phyloP scores from a whole-genome alignment of 257 asterid genomes.

The Knoxia roxburghii region DNA sequence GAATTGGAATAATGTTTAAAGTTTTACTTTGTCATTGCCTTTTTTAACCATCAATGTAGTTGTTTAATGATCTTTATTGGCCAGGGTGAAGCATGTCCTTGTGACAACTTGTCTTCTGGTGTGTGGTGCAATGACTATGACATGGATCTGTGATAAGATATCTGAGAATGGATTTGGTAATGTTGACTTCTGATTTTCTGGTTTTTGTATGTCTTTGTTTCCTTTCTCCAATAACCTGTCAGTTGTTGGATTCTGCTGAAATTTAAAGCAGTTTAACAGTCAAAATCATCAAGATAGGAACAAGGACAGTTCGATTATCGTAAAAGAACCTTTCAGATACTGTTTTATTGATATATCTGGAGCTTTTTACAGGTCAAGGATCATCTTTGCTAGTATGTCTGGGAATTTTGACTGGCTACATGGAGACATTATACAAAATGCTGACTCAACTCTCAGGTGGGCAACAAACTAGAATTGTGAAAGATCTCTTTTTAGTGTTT shows the following conservation, averaged over 20 bases:
- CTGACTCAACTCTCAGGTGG: slow-evolving; percentile 76
- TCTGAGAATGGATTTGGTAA: slow-evolving; percentile 95
- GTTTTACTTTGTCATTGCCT: too few species aligned
- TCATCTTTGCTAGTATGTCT: slow-evolving; percentile 85
- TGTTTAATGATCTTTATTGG: slow-evolving; percentile 5
- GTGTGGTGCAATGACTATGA: slow-evolving; percentile 92
- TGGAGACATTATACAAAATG: slow-evolving; percentile 91
- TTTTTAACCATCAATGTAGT: too few species aligned
- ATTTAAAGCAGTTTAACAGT: background rate
- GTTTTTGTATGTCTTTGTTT: slow-evolving; percentile 2
- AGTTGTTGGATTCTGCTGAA: background rate
- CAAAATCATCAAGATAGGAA: background rate
- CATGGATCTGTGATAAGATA: slow-evolving; percentile 91
- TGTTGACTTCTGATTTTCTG: slow-evolving; percentile 1
- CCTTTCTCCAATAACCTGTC: background rate
- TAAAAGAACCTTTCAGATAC: background rate
- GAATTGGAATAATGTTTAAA: too few species aligned
- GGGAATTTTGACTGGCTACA: slow-evolving; percentile 94
- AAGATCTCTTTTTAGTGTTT: background rate
- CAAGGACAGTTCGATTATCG: background rate
- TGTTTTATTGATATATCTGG: slow-evolving; percentile 12
- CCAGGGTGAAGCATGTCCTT: slow-evolving; percentile 87
- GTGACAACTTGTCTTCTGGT: slow-evolving; percentile 70
- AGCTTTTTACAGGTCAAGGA: slow-evolving; percentile 77
- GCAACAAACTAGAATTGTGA: slow-evolving; percentile 13